Evolutionary conservation across 352 stramenopile genomes (phyloP).

Genomic region (Phytopythium sindhum): DNA sequence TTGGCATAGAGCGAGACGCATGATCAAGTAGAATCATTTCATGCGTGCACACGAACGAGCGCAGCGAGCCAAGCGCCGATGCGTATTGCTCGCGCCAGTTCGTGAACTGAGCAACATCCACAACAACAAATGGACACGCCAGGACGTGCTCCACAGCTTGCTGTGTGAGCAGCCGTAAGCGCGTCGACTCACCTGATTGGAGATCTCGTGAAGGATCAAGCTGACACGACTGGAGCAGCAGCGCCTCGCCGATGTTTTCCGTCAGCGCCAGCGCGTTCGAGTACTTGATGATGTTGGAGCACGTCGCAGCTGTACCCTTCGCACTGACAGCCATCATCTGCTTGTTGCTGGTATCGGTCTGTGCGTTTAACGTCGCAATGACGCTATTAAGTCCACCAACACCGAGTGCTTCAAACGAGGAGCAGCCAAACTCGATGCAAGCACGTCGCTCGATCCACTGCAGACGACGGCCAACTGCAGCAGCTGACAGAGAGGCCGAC

Average conservation of each 20-base stretch:
- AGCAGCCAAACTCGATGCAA: conserved; percentile 22
- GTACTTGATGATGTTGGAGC: conserved; percentile 30
- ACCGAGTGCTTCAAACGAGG: conserved; percentile 14
- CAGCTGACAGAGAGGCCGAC: conserved; percentile 17
- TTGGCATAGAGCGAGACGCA: conserved; percentile 28
- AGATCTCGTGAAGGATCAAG: not conserved
- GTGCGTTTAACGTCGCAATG: conserved; percentile 4
- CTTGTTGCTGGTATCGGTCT: not conserved
- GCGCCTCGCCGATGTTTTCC: conserved; percentile 5
- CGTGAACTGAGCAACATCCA: conserved; percentile 56
- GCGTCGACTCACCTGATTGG: conserved; percentile 46
- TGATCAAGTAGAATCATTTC: conserved; percentile 83
- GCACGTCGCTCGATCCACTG: conserved; percentile 30
- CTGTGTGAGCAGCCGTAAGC: conserved; percentile 29
- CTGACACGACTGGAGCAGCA: not conserved
- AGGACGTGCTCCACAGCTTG: conserved; percentile 45
- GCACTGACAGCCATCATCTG: not conserved
- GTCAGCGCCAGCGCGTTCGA: conserved; percentile 29
- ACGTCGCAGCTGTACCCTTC: not conserved
- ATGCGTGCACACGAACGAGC: conserved; percentile 71
- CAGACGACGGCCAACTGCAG: conserved; percentile 25
- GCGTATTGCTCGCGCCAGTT: conserved; percentile 59
- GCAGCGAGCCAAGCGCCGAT: conserved; percentile 54
- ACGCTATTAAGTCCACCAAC: conserved; percentile 20
- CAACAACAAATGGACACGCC: conserved; percentile 57